These are phyloP conservation scores for Asterochloris erici DNA, from an alignment of 139 green algal species.

Conservation along the genomic window DNA sequence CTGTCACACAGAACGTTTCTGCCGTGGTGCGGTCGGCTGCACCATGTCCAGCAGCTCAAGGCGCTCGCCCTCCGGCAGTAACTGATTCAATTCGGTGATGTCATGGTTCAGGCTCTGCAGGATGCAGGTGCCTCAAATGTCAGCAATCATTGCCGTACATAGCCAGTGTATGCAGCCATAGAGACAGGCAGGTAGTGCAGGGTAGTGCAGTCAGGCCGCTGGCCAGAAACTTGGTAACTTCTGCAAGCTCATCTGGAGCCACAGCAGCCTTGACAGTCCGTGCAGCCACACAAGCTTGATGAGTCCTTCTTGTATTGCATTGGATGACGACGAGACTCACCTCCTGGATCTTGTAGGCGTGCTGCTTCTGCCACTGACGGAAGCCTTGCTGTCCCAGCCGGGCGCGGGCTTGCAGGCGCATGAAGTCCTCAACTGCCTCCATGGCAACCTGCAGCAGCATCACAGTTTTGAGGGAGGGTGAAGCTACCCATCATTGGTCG, in stretches of 20 bases:
- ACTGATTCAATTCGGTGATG: conserved; percentile 5
- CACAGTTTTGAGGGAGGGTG: background rate
- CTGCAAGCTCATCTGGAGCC: background rate
- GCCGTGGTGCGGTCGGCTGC: background rate
- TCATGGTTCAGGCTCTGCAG: conserved; percentile 11
- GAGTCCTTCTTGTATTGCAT: background rate
- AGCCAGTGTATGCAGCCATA: background rate
- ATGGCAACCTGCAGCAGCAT: conserved; percentile 7
- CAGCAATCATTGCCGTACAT: background rate
- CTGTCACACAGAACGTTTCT: background rate
- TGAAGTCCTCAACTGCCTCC: conserved; percentile 15
- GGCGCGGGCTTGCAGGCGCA: conserved; percentile 4
- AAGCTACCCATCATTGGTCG: background rate
- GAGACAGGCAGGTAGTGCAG: background rate
- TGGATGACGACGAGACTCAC: background rate
- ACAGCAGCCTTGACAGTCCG: background rate
- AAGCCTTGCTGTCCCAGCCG: conserved; percentile 12
- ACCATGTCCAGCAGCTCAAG: conserved; percentile 19
- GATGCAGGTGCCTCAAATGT: background rate
- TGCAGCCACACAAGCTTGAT: background rate
- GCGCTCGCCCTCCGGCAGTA: conserved; percentile 14
- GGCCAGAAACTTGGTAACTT: background rate
- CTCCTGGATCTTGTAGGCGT: conserved; percentile 16
- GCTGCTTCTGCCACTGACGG: background rate
- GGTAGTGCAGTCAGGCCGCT: background rate